These are phyloP conservation scores for Nakazawaea anatomiae DNA, from an alignment of 805 yeast genomes.

Conservation along the genomic window DNA sequence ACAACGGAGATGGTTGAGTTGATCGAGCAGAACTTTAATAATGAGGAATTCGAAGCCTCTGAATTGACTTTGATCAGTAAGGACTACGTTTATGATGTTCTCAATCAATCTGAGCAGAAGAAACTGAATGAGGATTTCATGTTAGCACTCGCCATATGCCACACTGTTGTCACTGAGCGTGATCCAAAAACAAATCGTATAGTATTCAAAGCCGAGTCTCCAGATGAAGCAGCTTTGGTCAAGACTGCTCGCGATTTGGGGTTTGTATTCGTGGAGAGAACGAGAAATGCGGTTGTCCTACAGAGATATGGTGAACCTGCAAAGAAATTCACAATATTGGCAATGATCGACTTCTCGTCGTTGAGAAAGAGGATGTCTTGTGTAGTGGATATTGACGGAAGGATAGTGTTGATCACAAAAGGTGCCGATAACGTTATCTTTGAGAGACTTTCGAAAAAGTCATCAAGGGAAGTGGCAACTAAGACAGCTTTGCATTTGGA, in stretches of 20 bases:
- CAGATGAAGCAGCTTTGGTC: conserved; percentile 81
- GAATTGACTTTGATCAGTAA: conserved; percentile 58
- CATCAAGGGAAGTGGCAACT: conserved; percentile 41
- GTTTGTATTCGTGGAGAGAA: conserved; percentile 49
- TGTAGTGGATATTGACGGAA: conserved; percentile 40
- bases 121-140: conserved; percentile 51
- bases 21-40: conserved; percentile 28
- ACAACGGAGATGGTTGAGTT: conserved; percentile 50
- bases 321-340: conserved; percentile 42
- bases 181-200: conserved; percentile 33
- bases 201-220: conserved; percentile 71
- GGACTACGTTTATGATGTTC: conserved; percentile 49
- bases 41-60: conserved; percentile 45
- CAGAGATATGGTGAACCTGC: conserved; percentile 39
- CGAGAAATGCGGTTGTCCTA: conserved; percentile 39
- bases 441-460: conserved; percentile 28
- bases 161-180: conserved; percentile 63
- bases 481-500: conserved; percentile 71
- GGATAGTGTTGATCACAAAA: conserved; percentile 43
- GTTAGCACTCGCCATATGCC: conserved; percentile 65
- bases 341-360: conserved; percentile 59
- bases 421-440: conserved; percentile 77
- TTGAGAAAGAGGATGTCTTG: conserved; percentile 78
- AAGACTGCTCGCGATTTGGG: conserved; percentile 72
- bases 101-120: conserved; percentile 34